Conservation (phyloP, 192 early-diverging fungal genomes). For the Linnemannia zychae region DNA sequence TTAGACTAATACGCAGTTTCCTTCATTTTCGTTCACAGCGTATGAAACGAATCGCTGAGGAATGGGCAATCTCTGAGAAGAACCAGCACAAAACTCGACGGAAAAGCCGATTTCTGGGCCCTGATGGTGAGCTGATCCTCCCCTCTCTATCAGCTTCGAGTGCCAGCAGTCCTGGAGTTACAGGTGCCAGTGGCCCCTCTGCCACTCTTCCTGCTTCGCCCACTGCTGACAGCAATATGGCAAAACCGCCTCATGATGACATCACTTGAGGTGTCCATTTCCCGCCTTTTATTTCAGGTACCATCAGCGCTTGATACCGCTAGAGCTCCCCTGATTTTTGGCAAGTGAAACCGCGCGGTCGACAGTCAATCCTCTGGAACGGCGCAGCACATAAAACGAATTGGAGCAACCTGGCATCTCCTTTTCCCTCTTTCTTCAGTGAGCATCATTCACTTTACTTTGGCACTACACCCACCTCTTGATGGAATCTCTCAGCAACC, state of each 20-base stretch:
- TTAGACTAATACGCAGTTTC: background rate
- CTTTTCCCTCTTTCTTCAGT: background rate
- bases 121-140: slow-evolving; percentile 6
- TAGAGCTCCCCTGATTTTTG: too few relatives aligned
- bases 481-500: background rate
- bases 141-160: background rate
- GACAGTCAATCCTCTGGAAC: background rate
- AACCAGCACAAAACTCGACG: slow-evolving; percentile 46
- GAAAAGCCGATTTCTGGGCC: slow-evolving; percentile 32
- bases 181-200: background rate
- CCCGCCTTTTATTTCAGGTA: background rate
- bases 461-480: background rate
- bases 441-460: background rate
- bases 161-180: background rate
- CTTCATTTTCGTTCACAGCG: slow-evolving; percentile 10
- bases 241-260: background rate
- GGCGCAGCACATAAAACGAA: background rate
- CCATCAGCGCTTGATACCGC: background rate
- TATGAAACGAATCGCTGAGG: slow-evolving; percentile 45
- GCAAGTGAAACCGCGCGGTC: background rate
- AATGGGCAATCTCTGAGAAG: slow-evolving; percentile 48
- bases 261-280: background rate
- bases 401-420: background rate
- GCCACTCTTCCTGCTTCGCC: background rate
- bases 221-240: background rate